These are phyloP conservation scores for Metschnikowia lunata DNA, from an alignment of 805 yeast species.

Conservation along the genomic window DNA sequence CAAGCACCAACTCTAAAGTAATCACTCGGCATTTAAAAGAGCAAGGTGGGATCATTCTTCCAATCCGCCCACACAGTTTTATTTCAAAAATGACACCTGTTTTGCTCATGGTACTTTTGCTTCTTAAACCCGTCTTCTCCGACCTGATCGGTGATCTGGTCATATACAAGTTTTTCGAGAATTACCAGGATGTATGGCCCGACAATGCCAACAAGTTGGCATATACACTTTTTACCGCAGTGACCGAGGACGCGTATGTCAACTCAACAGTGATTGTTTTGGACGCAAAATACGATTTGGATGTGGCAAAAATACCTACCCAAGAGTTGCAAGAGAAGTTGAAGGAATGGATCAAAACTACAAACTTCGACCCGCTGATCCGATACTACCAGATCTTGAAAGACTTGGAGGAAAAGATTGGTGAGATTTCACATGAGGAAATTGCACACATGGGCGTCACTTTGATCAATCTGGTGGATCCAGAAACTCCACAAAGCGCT, in stretches of 20 bases:
- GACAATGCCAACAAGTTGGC: slow-evolving; percentile 7
- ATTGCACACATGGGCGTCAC: slow-evolving; percentile 1
- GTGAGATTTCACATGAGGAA: neutral
- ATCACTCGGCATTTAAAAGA: too few species aligned
- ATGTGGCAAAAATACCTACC: neutral
- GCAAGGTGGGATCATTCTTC: too few species aligned
- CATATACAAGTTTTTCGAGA: slow-evolving; percentile 2
- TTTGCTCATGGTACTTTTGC: too few species aligned
- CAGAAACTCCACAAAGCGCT: too few species aligned
- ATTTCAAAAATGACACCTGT: too few species aligned
- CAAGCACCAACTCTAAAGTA: too few species aligned
- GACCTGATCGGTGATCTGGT: neutral
- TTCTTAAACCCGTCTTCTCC: too few species aligned
- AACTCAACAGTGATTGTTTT: neutral
- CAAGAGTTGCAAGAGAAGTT: neutral
- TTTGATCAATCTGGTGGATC: neutral
- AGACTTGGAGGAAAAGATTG: slow-evolving; percentile 1
- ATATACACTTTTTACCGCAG: slow-evolving; percentile 1
- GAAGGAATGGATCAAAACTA: slow-evolving; percentile 1
- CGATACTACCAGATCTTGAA: slow-evolving; percentile 4
- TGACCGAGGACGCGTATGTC: neutral
- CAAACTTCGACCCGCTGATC: slow-evolving; percentile 3
- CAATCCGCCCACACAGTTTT: too few species aligned
- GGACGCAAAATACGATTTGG: slow-evolving; percentile 1
- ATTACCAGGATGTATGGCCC: slow-evolving; percentile 6